Conservation (phyloP, 2,329 filamentous ascomycete species). For the Didymella pinodella region DNA sequence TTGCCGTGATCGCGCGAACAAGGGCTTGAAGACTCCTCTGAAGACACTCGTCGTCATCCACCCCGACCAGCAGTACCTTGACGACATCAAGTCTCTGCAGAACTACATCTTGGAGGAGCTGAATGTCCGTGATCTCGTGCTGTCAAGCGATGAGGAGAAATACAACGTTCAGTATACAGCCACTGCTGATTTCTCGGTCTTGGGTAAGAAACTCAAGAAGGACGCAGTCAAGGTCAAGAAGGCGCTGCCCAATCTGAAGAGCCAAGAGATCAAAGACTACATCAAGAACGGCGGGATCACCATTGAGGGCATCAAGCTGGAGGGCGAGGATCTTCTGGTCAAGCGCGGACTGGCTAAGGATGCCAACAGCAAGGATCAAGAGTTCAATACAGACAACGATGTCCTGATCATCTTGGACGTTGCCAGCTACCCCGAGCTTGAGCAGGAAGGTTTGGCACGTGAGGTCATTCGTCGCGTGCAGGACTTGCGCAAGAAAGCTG, state of each 20-base stretch:
- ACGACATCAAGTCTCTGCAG: constrained; percentile 85
- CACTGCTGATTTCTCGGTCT: constrained; percentile 87
- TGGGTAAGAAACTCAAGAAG: constrained; percentile 98
- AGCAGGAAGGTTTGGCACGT: constrained; percentile 85
- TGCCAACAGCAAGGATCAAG: constrained; percentile 74
- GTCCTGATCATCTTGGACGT: constrained; percentile 91
- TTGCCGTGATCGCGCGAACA: constrained; percentile 81
- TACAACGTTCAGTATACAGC: constrained; percentile 94
- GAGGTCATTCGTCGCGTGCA: constrained; percentile 96
- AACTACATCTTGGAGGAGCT: constrained; percentile 91
- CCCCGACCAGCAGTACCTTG: constrained; percentile 79
- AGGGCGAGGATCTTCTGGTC: constrained; percentile 82
- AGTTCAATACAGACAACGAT: constrained; percentile 88
- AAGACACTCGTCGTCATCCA: constrained; percentile 92
- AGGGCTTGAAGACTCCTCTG: constrained; percentile 89
- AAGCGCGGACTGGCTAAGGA: constrained; percentile 80
- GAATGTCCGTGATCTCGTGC: constrained; percentile 84
- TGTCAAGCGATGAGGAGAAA: constrained; percentile 85
- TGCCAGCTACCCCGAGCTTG: constrained; percentile 82
- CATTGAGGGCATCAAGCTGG: constrained; percentile 85
- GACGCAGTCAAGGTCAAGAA: constrained; percentile 92
- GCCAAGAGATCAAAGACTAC: constrained; percentile 82
- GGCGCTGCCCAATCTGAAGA: constrained; percentile 79
- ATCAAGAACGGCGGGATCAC: constrained; percentile 75
- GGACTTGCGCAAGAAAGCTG: constrained; percentile 90